Percentiles rank a stretch among this genome's conserved stretches.
Evolutionary conservation across 2,329 filamentous ascomycete genomes (phyloP).

Genomic region (Trichoderma simmonsii): DNA sequence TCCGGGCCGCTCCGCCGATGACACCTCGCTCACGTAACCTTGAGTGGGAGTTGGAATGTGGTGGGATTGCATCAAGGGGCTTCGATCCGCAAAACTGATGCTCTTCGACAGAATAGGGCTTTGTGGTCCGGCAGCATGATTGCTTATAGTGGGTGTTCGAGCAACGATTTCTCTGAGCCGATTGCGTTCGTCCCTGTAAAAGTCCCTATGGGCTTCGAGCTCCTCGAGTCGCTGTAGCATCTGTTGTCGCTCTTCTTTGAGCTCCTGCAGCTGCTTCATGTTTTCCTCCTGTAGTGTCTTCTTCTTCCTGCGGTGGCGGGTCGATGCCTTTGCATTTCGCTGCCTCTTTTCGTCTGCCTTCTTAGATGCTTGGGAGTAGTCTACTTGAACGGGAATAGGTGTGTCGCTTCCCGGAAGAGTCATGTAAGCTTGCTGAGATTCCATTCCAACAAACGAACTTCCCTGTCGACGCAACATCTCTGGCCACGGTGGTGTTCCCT

Average conservation of each 20-base stretch:
- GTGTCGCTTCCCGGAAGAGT: conserved; percentile 37
- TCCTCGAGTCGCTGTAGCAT: conserved; percentile 53
- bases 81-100: conserved; percentile 37
- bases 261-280: conserved; percentile 62
- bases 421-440: conserved; percentile 40
- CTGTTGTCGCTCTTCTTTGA: conserved; percentile 68
- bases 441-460: conserved; percentile 27
- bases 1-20: conserved; percentile 44
- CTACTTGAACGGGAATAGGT: conserved; percentile 62
- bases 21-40: conserved; percentile 41
- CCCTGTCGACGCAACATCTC: conserved; percentile 33
- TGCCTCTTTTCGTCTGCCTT: conserved; percentile 82
- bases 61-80: conserved; percentile 31
- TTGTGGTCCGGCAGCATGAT: conserved; percentile 51
- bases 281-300: conserved; percentile 80
- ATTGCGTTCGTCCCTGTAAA: conserved; percentile 70
- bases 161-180: conserved; percentile 65
- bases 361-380: conserved; percentile 77
- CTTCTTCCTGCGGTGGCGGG: conserved; percentile 74
- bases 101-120: conserved; percentile 44
- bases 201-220: conserved; percentile 63
- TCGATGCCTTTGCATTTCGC: conserved; percentile 81
- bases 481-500: conserved; percentile 30
- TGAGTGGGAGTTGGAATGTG: conserved; percentile 29
- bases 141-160: conserved; percentile 55